A percentile compares a stretch with the other conserved stretches of the same genome.
phyloP scores from a whole-genome alignment of 2,329 filamentous ascomycete species.

The Arthrobotrys musiformis region DNA sequence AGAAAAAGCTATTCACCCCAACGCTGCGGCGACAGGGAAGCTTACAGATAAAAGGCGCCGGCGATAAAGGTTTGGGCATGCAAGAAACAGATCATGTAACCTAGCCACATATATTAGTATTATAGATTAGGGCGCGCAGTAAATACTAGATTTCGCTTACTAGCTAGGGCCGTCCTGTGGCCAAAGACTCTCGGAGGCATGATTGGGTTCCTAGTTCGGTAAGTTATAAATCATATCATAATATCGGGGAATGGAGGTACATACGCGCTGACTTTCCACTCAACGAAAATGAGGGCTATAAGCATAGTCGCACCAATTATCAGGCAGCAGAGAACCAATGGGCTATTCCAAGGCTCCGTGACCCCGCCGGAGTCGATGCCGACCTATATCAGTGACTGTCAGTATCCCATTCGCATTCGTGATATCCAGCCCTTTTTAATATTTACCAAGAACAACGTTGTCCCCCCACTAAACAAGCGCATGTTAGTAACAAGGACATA shows the following conservation, averaged over 20 bases:
- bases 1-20: not conserved
- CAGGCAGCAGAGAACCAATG: slow-evolving; percentile 72
- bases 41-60: slow-evolving; percentile 67
- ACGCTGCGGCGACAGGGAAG: not conserved
- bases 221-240: not conserved
- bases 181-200: slow-evolving; percentile 74
- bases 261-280: slow-evolving; percentile 72
- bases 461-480: slow-evolving; percentile 20
- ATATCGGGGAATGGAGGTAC: not conserved
- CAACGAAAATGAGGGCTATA: slow-evolving; percentile 70
- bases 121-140: slow-evolving; percentile 61
- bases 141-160: slow-evolving; percentile 59
- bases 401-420: not conserved
- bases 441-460: slow-evolving; percentile 48
- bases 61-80: slow-evolving; percentile 72
- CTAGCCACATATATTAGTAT: slow-evolving; percentile 63
- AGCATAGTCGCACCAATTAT: slow-evolving; percentile 69
- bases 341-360: slow-evolving; percentile 71
- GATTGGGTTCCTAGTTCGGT: slow-evolving; percentile 65
- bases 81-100: slow-evolving; percentile 63
- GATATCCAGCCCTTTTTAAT: not conserved
- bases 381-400: not conserved
- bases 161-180: slow-evolving; percentile 69
- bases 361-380: slow-evolving; percentile 77
- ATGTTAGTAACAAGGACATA: not conserved